Evolutionary conservation across 139 green algal genomes (phyloP).

Genomic region (Limnomonas spitsbergensis): DNA sequence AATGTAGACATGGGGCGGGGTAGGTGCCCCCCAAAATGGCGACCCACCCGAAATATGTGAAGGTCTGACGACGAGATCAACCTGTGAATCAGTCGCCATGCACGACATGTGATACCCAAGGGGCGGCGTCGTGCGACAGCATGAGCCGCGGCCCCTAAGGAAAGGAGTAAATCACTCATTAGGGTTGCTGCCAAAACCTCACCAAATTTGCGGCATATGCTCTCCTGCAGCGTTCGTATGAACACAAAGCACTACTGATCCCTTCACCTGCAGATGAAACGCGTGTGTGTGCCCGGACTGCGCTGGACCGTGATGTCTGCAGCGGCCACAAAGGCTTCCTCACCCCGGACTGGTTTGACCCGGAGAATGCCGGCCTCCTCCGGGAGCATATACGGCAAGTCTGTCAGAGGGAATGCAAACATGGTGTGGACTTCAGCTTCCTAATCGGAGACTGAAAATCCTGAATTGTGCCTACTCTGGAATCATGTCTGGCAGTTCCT

Average conservation of each 20-base stretch:
- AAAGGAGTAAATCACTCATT: background rate
- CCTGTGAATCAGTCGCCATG: too few relatives aligned
- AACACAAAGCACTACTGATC: too few relatives aligned
- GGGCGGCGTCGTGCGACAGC: too few relatives aligned
- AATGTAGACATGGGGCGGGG: too few relatives aligned
- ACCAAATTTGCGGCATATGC: background rate
- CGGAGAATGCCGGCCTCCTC: background rate
- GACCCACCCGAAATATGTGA: too few relatives aligned
- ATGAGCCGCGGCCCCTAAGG: too few relatives aligned
- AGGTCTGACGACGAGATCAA: too few relatives aligned
- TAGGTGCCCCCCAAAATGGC: too few relatives aligned
- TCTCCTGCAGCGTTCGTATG: background rate
- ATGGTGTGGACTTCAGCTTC: background rate
- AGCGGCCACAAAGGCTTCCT: background rate
- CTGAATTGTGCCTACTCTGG: background rate
- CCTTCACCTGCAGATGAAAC: background rate
- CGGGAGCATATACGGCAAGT: constrained; percentile 6
- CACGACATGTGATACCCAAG: too few relatives aligned
- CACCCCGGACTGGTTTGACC: background rate
- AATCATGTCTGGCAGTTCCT: background rate
- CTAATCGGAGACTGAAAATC: background rate
- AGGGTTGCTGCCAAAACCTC: background rate
- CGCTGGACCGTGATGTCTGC: background rate
- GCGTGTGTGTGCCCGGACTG: too few relatives aligned
- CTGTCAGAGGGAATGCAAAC: background rate